phyloP scores from a whole-genome alignment of 2,329 filamentous ascomycete species.

The Dothistroma pini region DNA sequence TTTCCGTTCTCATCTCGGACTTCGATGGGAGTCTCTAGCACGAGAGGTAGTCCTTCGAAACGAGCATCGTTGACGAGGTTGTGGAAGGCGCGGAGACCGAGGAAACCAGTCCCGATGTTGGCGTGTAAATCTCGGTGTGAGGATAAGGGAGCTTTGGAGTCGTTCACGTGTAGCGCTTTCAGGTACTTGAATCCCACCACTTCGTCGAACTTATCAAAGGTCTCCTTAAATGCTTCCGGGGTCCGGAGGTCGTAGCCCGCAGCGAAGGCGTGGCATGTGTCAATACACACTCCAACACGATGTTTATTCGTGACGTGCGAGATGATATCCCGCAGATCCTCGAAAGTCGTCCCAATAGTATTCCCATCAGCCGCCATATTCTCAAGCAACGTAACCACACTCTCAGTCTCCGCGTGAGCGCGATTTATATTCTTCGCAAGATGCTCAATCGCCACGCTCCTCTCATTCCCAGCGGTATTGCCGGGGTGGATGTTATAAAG shows the following conservation, averaged over 20 bases:
- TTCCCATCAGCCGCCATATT: conserved; percentile 94
- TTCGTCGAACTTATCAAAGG: conserved; percentile 71
- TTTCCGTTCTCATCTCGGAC: conserved; percentile 62
- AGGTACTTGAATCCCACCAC: conserved; percentile 76
- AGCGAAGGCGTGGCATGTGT: conserved; percentile 95
- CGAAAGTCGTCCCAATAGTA: conserved; percentile 78
- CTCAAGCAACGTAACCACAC: conserved; percentile 83
- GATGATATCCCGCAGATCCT: conserved; percentile 84
- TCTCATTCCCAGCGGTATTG: conserved; percentile 60
- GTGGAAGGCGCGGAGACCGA: conserved; percentile 87
- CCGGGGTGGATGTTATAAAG: conserved; percentile 99
- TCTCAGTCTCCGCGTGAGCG: conserved; percentile 65
- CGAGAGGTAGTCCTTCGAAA: conserved; percentile 78
- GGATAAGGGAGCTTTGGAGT: conserved; percentile 83
- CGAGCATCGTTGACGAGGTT: conserved; percentile 78
- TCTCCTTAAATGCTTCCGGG: conserved; percentile 66
- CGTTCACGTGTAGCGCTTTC: conserved; percentile 85
- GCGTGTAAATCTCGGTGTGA: conserved; percentile 88
- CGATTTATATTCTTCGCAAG: conserved; percentile 80
- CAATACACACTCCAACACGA: conserved; percentile 88
- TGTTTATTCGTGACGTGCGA: conserved; percentile 71
- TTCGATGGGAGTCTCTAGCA: conserved; percentile 94
- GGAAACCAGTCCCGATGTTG: conserved; percentile 92
- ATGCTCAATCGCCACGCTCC: conserved; percentile 67
- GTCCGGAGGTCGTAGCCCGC: conserved; percentile 86